A percentile compares a stretch with the other conserved stretches of the same genome.
These are phyloP conservation scores for Pittosporum tobira DNA, from an alignment of 129 eudicot species.

Conservation along the genomic window DNA sequence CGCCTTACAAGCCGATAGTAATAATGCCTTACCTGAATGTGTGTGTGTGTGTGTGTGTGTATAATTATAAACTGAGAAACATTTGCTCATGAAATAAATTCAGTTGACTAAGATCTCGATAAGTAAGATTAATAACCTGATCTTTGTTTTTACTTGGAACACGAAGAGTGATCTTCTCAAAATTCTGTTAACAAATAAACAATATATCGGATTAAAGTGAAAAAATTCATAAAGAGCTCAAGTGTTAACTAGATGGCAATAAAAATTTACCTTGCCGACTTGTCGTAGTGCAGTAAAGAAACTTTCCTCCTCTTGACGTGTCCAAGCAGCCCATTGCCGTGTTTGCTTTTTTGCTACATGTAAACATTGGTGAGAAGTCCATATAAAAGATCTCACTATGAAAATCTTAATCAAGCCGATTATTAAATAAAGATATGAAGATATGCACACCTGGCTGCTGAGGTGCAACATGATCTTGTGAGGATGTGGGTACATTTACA, in stretches of 20 bases:
- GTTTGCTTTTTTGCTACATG: slow-evolving; percentile 60
- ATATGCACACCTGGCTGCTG: slow-evolving; percentile 47
- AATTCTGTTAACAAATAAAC: slow-evolving; percentile 48
- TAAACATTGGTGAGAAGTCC: slow-evolving; percentile 8
- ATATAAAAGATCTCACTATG: not conserved
- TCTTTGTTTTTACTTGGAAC: slow-evolving; percentile 95
- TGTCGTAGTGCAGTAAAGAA: slow-evolving; percentile 86
- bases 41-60: not conserved
- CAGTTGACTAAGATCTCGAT: not conserved
- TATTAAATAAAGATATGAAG: not conserved
- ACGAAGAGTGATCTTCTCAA: slow-evolving; percentile 80
- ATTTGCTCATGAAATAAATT: not conserved
- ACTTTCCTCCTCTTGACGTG: slow-evolving; percentile 89
- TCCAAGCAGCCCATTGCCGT: slow-evolving; percentile 99
- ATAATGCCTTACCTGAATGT: slow-evolving; percentile 77
- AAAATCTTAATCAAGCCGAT: not conserved
- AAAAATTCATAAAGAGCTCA: slow-evolving; percentile 7
- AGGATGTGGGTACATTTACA: slow-evolving; percentile 39
- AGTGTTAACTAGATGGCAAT: slow-evolving; percentile 8
- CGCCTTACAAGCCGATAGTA: slow-evolving; percentile 93
- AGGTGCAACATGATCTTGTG: slow-evolving; percentile 40
- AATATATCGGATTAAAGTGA: slow-evolving; percentile 2
- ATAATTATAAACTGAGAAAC: not conserved
- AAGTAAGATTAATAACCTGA: slow-evolving; percentile 41
- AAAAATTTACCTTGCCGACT: slow-evolving; percentile 81